phyloP scores from a whole-genome alignment of 495 filamentous ascomycete species.

The Tetracladium setigerum region DNA sequence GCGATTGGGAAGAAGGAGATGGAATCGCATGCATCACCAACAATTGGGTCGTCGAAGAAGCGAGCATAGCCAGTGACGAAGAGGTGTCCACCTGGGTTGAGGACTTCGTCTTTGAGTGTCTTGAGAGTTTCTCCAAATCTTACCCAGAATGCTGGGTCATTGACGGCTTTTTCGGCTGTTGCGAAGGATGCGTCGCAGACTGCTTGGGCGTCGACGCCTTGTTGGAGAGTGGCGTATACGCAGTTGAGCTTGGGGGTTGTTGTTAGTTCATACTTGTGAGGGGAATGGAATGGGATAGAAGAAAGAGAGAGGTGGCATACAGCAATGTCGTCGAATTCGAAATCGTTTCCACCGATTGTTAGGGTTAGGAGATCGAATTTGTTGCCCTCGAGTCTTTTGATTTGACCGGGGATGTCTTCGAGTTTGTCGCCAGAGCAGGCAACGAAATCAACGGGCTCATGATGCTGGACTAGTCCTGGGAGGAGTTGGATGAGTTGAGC shows the following conservation, averaged over 20 bases:
- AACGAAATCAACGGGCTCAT: not conserved
- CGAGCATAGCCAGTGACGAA: too few relatives aligned
- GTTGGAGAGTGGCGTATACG: not conserved
- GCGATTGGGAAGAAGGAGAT: not conserved
- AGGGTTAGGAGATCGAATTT: conserved; percentile 2
- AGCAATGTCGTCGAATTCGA: not conserved
- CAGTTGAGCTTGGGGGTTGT: not conserved
- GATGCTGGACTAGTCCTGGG: not conserved
- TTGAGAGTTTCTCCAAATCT: too few relatives aligned
- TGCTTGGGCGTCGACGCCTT: not conserved
- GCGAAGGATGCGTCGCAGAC: not conserved
- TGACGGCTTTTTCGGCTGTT: not conserved
- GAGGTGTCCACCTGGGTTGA: too few relatives aligned
- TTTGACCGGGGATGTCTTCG: not conserved
- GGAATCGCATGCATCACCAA: too few relatives aligned
- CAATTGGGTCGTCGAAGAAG: too few relatives aligned
- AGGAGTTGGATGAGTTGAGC: not conserved
- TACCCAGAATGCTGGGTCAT: not conserved
- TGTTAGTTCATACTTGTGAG: not conserved
- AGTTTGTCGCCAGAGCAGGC: not conserved
- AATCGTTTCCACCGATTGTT: conserved; percentile 8
- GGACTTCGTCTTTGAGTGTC: too few relatives aligned
- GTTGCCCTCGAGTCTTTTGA: not conserved
- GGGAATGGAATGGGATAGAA: not conserved
- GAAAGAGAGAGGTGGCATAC: not conserved